Evolutionary conservation across 495 filamentous ascomycete genomes (phyloP).

Genomic region (Xylaria palmicola): DNA sequence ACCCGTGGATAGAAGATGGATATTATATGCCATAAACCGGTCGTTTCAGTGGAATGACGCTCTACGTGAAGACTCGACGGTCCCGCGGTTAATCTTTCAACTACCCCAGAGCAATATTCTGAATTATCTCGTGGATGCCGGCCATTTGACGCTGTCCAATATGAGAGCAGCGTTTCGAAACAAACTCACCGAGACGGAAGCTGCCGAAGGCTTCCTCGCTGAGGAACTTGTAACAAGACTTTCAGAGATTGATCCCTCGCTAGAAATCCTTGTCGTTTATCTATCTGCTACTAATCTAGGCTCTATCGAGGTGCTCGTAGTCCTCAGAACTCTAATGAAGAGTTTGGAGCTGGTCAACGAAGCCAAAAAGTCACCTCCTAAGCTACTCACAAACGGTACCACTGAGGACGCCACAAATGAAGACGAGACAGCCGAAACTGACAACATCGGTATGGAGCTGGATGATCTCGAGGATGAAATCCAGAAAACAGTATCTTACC

Average conservation of each 20-base stretch:
- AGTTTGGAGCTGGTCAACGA: slow-evolving; percentile 51
- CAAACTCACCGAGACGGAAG: slow-evolving; percentile 41
- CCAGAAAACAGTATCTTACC: slow-evolving; percentile 49
- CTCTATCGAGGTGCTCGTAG: slow-evolving; percentile 45
- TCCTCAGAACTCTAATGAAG: slow-evolving; percentile 49
- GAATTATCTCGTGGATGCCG: slow-evolving; percentile 60
- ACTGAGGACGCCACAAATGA: slow-evolving; percentile 27
- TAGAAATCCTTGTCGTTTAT: slow-evolving; percentile 57
- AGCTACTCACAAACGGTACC: slow-evolving; percentile 37
- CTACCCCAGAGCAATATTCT: slow-evolving; percentile 54
- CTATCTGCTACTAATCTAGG: slow-evolving; percentile 51
- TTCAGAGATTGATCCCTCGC: slow-evolving; percentile 58
- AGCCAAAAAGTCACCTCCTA: slow-evolving; percentile 30
- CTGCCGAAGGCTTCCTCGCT: slow-evolving; percentile 43
- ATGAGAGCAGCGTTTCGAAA: slow-evolving; percentile 59
- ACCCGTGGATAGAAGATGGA: slow-evolving; percentile 51
- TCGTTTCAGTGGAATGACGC: slow-evolving; percentile 43
- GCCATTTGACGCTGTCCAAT: slow-evolving; percentile 61
- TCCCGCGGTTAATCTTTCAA: slow-evolving; percentile 44
- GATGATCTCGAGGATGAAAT: slow-evolving; percentile 50
- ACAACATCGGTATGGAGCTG: slow-evolving; percentile 45
- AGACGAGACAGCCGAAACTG: slow-evolving; percentile 32
- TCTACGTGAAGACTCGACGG: slow-evolving; percentile 26
- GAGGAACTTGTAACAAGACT: slow-evolving; percentile 60
- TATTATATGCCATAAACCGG: slow-evolving; percentile 51